Conservation (phyloP, 1,284 basidiomycete species). For the Cronartium quercuum region DNA sequence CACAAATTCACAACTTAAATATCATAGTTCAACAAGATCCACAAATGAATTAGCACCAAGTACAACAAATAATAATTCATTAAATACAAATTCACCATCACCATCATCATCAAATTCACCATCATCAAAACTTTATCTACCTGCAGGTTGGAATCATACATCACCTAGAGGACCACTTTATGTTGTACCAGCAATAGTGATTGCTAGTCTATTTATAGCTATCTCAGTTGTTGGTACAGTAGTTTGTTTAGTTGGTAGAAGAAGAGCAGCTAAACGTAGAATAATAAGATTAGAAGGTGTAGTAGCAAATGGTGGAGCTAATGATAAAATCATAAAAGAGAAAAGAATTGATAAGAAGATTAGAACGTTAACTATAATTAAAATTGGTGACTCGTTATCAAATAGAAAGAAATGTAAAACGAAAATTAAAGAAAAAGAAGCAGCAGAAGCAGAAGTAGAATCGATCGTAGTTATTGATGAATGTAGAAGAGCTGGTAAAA, state of each 20-base stretch:
- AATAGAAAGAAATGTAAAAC: too few species aligned
- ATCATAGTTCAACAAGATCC: conserved; percentile 8
- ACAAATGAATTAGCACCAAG: neutral
- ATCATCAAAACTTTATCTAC: conserved; percentile 35
- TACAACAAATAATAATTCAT: neutral
- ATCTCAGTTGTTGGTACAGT: conserved; percentile 15
- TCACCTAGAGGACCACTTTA: conserved; percentile 29
- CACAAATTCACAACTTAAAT: neutral
- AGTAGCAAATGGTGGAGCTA: neutral
- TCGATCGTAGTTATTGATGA: neutral
- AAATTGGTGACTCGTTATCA: too few species aligned
- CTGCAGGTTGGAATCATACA: conserved; percentile 39
- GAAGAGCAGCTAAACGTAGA: neutral
- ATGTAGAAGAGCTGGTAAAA: neutral
- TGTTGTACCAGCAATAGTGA: conserved; percentile 23
- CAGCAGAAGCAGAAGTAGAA: neutral
- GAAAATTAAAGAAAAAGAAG: neutral
- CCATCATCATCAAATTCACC: neutral
- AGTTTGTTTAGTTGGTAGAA: neutral
- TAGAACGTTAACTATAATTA: too few species aligned
- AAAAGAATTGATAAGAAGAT: neutral
- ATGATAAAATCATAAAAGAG: neutral
- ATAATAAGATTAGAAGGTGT: neutral
- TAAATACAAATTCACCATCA: neutral
- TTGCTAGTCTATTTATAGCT: conserved; percentile 25